Evolutionary conservation across 768 basidiomycete genomes (phyloP).

Genomic region (Auricularia cornea): DNA sequence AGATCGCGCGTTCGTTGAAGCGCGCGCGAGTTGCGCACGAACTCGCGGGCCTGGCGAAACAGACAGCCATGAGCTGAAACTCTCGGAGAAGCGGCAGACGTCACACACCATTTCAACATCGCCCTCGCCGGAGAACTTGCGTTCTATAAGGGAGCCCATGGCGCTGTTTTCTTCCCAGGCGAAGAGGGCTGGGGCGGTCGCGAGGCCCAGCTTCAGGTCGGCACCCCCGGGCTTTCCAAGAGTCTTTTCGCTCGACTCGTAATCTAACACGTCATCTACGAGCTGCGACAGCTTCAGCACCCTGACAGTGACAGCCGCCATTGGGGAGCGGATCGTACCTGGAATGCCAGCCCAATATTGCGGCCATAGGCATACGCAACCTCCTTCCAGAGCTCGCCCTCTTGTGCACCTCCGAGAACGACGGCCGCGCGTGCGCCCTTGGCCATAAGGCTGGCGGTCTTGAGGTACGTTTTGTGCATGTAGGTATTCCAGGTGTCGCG

Average conservation of each 20-base stretch:
- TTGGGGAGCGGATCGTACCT: conserved; percentile 41
- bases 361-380: conserved; percentile 85
- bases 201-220: conserved; percentile 73
- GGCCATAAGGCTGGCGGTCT: conserved; percentile 86
- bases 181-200: conserved; percentile 79
- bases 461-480: conserved; percentile 87
- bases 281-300: conserved; percentile 47
- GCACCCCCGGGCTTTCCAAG: conserved; percentile 91
- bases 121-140: conserved; percentile 67
- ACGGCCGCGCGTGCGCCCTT: conserved; percentile 79
- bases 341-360: conserved; percentile 91
- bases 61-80: neutral
- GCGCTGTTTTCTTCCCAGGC: conserved; percentile 74
- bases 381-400: conserved; percentile 81
- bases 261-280: conserved; percentile 93
- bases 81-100: neutral
- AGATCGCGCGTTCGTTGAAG: conserved; percentile 71
- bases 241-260: conserved; percentile 62
- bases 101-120: conserved; percentile 68
- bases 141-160: conserved; percentile 65
- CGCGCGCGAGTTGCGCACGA: conserved; percentile 63
- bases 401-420: conserved; percentile 72
- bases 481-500: conserved; percentile 65
- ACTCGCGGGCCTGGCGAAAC: conserved; percentile 64
- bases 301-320: no score